These are phyloP conservation scores for Colletotrichum sidae DNA, from an alignment of 2,329 filamentous ascomycete genomes.

Conservation along the genomic window DNA sequence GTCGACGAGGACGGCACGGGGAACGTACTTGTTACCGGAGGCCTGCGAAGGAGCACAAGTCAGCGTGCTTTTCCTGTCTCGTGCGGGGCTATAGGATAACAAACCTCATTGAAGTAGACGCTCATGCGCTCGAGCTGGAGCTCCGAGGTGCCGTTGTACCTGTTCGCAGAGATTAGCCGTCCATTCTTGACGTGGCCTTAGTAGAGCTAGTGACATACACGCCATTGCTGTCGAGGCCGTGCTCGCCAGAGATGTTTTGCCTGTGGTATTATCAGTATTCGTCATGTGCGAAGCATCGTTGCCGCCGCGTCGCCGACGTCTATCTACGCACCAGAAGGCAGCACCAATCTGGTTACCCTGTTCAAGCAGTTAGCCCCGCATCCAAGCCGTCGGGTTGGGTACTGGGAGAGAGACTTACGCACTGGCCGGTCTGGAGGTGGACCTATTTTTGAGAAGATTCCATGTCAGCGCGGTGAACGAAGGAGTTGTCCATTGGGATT, in stretches of 20 bases:
- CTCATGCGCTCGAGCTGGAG: slow-evolving; percentile 99
- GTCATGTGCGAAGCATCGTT: slow-evolving; percentile 5
- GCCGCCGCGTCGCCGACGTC: slow-evolving; percentile 22
- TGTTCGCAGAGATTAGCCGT: slow-evolving; percentile 54
- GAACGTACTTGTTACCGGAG: slow-evolving; percentile 98
- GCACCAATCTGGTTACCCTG: slow-evolving; percentile 99
- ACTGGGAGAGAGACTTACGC: slow-evolving; percentile 69
- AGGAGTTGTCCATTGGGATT: too few relatives aligned
- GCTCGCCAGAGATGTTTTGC: slow-evolving; percentile 89
- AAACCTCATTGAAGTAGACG: slow-evolving; percentile 92
- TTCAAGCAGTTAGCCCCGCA: slow-evolving; percentile 51
- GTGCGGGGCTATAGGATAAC: slow-evolving; percentile 37
- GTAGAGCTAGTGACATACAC: slow-evolving; percentile 72
- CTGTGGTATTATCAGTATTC: slow-evolving; percentile 58
- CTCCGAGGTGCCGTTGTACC: slow-evolving; percentile 97
- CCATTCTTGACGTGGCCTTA: slow-evolving; percentile 28
- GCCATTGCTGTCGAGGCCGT: slow-evolving; percentile 97
- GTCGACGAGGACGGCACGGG: slow-evolving; percentile 98
- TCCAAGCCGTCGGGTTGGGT: slow-evolving; percentile 16
- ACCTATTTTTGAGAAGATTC: slow-evolving; percentile 67
- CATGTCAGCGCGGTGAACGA: too few relatives aligned
- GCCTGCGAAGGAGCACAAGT: slow-evolving; percentile 65
- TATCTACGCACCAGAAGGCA: slow-evolving; percentile 87
- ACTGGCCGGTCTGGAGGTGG: slow-evolving; percentile 99
- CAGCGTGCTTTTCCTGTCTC: slow-evolving; percentile 22